Evolutionary conservation across 768 basidiomycete species (phyloP).

Genomic region (Leccinum uliginosum): DNA sequence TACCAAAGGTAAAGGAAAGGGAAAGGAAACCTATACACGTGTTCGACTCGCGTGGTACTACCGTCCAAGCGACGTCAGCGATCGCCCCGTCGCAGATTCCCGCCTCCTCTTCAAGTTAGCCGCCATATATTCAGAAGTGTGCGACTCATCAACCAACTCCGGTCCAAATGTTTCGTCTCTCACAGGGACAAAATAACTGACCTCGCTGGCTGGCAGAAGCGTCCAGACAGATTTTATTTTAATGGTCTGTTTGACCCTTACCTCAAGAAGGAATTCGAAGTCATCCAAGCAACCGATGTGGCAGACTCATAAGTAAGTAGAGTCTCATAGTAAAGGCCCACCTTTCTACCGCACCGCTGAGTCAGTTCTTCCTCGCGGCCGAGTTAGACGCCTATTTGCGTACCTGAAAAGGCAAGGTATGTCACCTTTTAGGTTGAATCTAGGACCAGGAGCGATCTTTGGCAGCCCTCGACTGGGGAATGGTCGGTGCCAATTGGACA

Average conservation of each 20-base stretch:
- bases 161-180: slow-evolving; percentile 88
- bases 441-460: too few species aligned
- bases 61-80: slow-evolving; percentile 92
- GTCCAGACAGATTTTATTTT: slow-evolving; percentile 95
- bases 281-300: slow-evolving; percentile 83
- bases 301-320: too few species aligned
- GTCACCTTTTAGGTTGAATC: too few species aligned
- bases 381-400: too few species aligned
- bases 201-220: slow-evolving; percentile 89
- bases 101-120: slow-evolving; percentile 90
- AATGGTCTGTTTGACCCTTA: slow-evolving; percentile 94
- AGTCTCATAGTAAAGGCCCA: too few species aligned
- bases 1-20: slow-evolving; percentile 60
- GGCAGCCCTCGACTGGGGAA: too few species aligned
- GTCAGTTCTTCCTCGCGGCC: too few species aligned
- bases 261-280: slow-evolving; percentile 97
- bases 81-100: slow-evolving; percentile 85
- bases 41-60: slow-evolving; percentile 96
- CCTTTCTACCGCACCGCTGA: too few species aligned
- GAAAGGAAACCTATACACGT: slow-evolving; percentile 69
- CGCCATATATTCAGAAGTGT: slow-evolving; percentile 94
- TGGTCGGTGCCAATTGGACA: too few species aligned
- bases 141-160: slow-evolving; percentile 91
- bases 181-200: slow-evolving; percentile 96
- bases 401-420: too few species aligned